Base-by-base conservation (phyloP, 805 yeast genomes). In the Aciculoconidium aculeatum region DNA sequence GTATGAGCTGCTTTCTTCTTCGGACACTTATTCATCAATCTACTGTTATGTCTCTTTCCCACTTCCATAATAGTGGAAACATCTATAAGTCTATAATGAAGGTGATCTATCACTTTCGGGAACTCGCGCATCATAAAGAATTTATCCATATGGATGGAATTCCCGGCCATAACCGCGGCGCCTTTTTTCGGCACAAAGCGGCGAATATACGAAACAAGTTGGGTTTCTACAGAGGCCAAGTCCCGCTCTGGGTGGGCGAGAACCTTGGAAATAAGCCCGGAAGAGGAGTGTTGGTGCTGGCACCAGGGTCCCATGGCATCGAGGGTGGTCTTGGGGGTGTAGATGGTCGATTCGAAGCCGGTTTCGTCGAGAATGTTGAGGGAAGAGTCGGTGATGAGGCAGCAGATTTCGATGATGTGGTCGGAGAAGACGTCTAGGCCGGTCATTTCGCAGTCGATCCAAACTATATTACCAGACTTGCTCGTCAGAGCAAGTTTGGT, bases 401-500 rank as follows among this genome's bases (percentile, higher is more conserved):
- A 87, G 51, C 96, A 85, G 15, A 92, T 78, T 55, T 92, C 98
- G 36, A 92, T 83, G 43, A 92, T 88, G 34, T 72, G 75, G 51
- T 92, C 97, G 20, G 47, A 42, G 27, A 59, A 54, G n/a, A 78
- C 76, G 44, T 90, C 81, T 21, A 92, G 61, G 0, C 99, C 99
- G 0, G 99, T 92, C 98, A 92, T 92, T 53, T 92, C 98, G 57
- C 97, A 92, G 58, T 92, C 98, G 11, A 92, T 70, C 98, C 98
- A 92, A 4, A 92, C 94, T 11, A 90, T 65, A 2, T n/a, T n/a
- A n/a, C n/a, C n/a, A n/a, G n/a, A n/a, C n/a, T n/a, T n/a, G n/a
- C n/a, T n/a, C n/a, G n/a, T n/a, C n/a, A n/a, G n/a, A n/a, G n/a
- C n/a, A n/a, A n/a, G n/a, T n/a, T n/a, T n/a, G n/a, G n/a, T n/a